phyloP scores from a whole-genome alignment of 352 stramenopile species.

The Blastocystis sp. region DNA sequence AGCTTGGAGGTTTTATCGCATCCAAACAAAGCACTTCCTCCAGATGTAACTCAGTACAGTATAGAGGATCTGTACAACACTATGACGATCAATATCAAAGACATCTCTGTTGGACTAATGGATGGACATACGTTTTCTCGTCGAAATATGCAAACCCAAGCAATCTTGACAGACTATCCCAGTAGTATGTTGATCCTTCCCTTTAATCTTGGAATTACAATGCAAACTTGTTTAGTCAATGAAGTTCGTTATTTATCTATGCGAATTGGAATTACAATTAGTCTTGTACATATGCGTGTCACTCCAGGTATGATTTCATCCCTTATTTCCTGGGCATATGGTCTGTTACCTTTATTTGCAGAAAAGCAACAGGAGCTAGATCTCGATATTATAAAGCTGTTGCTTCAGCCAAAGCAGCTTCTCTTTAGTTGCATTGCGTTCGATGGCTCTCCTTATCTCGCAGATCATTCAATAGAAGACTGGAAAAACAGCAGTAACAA shows the following conservation, averaged over 20 bases:
- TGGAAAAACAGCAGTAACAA: background rate
- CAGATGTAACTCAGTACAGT: background rate
- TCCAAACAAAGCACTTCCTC: background rate
- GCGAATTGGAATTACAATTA: background rate
- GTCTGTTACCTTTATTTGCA: background rate
- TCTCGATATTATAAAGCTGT: background rate
- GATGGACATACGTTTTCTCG: background rate
- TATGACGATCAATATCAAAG: background rate
- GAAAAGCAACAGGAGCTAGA: conserved; percentile 35
- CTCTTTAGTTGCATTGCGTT: conserved; percentile 43
- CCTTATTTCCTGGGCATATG: background rate
- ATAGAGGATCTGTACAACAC: conserved; percentile 9
- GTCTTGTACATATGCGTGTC: background rate
- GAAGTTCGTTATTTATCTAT: conserved; percentile 15
- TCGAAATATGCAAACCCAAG: background rate
- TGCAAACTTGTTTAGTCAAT: conserved; percentile 27
- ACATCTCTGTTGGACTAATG: conserved; percentile 12
- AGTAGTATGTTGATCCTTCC: background rate
- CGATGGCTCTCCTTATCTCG: background rate
- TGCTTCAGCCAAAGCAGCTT: conserved; percentile 49
- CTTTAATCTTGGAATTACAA: background rate
- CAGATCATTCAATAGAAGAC: background rate
- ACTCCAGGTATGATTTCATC: background rate
- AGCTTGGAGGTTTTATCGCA: background rate
- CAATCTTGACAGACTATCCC: background rate